Evolutionary conservation across 2,329 filamentous ascomycete genomes (phyloP), one percentile per base, ranked within the genome.

Genomic region (Talaromyces pinophilus): DNA sequence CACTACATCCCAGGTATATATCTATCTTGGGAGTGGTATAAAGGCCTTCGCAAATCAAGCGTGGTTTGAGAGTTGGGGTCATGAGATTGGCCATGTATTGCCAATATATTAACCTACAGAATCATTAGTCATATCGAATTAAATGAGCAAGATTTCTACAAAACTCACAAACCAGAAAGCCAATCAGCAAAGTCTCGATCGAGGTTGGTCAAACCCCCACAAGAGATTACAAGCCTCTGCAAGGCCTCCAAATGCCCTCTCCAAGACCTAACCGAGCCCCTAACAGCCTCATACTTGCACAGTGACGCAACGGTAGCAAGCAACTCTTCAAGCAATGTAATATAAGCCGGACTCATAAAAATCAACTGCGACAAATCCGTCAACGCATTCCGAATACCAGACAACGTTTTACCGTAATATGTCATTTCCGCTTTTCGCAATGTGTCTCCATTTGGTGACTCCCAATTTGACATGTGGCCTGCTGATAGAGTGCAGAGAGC

Each of bases 251-350:
- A 66, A 64, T 79, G 77, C n/a, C 76, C 72, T 17, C 72, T 71
- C 77, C 77, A 79, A 61, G 78, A 77, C 54, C 74, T 75, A 7
- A 79, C 75, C 48, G 76, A 78, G 15, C 77, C 77, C 15, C 77
- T 75, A 2, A 78, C 73, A 38, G 78, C 71, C 60, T 79, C 77
- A 55, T 78, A 79, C 63, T 79, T 78, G 69, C 75, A 77, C n/a
- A 79, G 67, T 28, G 78, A 71, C 15, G 75, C 77, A 17, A 79
- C 74, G 1, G 77, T 72, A 22, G 78, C 69, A 55, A 79, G 72
- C 2, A 73, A 67, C 57, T 79, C 75, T 42, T 77, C 75, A 2
- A 76, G 67, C 4, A 59, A 55, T 3, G 15, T 52, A 2, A 42
- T 55, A 40, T 62, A 38, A 7, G 8, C 22, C 1, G 60, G n/a